Base-by-base conservation (phyloP, 75 land plant genomes). In the Cryptomeria japonica region DNA sequence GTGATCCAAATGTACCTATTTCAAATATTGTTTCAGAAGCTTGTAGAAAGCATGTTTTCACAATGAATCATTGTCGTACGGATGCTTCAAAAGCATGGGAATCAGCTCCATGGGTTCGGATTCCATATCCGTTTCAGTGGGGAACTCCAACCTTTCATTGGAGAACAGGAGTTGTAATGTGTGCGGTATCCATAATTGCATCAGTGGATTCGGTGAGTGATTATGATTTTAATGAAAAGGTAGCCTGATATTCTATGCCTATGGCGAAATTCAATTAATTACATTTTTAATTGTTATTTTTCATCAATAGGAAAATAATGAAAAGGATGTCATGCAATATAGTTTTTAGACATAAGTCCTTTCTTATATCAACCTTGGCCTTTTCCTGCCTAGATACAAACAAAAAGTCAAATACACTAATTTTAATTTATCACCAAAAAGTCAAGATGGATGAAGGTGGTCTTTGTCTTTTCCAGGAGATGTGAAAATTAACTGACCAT, bases 71-170 rank as follows among this genome's bases (percentile, higher is more conserved):
- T 38, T 98, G 99, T 80, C 95, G 99, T 36, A 96, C 94, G 80
- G 99, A 98, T 88, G 93, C 93, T 3, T 94, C 99, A 64, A 93
- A 91, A 87, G 99, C 99, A 41, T 86, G 97, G 55, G 93, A 85
- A 88, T 80, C 92, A 55, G 91, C 97, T 18, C 92, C 99, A 3
- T 98, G 99, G 99, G 93, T 98, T 86, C 90, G 99, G 53, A 92
- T 98, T 91, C 99, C 99, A 46, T 97, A 98, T 88, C 99, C 99
- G 18, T 92, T 98, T 73, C 99, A 98, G 86, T 98, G 99, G 99
- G 99, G 99, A 41, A 91, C 89, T 36, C 99, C 99, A 77, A 90
- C 94, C 8, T 97, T 98, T 89, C 78, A 88, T 31, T 97, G 97
- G 97, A 95, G 92, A 80, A 95, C 94, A 87, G 99, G 92, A 28